Evolutionary conservation across 108 stramenopile species (phyloP), one percentile per base, ranked within the genome.

Genomic region (Thalassiosira profunda): DNA sequence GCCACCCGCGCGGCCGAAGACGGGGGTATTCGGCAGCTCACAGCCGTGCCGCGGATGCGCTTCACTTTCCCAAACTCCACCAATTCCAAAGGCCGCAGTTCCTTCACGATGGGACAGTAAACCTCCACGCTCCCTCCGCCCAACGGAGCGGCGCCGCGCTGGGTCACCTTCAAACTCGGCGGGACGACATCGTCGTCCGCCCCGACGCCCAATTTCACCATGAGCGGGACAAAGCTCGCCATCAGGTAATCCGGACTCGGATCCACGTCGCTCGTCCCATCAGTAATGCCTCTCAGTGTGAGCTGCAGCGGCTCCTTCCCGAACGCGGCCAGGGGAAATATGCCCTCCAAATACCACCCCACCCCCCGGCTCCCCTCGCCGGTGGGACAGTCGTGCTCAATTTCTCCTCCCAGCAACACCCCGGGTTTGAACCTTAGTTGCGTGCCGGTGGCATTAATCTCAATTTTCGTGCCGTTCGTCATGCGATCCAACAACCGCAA

Each of bases 401-500:
- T 58, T 2, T 76, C 67, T 18, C 99, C 99, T 8, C 98, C 98
- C 47, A 88, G 40, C 61, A 99, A 57, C 31, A 96, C 81, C 24
- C 99, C 99, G 6, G 99, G 99, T 26, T 71, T 70, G 57, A 98
- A 97, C 43, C 93, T 70, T 4, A 99, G 69, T 58, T 90, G 89
- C 20, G 99, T 99, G 21, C 99, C 99, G 0, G 99, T 99, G 35
- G 88, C 88, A 72, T 99, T 99, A 79, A 99, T 99, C 67, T 98
- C 98, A 25, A 99, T 89, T 44, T 79, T 70, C 5, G 89, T 92
- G 2, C 99, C 99, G 70, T 98, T 97, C 44, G 97, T 98, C 76
- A 99, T 84, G 44, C 76, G 74, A 58, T 99, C 98, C 24, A 99
- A 30, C 20, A 99, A 70, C 21, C 97, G 84, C 36, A 96, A 57